These are phyloP conservation scores for Penicillium ochrochloron DNA, from an alignment of 495 filamentous ascomycete genomes.

Conservation along the genomic window DNA sequence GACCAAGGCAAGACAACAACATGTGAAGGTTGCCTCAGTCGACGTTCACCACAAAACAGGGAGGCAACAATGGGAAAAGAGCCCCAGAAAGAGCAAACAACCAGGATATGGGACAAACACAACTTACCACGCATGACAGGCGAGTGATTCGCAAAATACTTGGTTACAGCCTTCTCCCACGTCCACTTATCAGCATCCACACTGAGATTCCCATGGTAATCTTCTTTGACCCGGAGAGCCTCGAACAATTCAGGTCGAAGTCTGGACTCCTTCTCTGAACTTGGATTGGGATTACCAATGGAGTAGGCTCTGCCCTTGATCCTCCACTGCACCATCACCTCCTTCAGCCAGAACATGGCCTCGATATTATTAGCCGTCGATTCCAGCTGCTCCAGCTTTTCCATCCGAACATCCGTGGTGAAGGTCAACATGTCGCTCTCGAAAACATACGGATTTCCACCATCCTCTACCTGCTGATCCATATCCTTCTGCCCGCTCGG, in stretches of 20 bases:
- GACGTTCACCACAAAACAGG: background rate
- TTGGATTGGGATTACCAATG: conserved; percentile 64
- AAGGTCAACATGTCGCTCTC: conserved; percentile 78
- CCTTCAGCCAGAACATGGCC: conserved; percentile 80
- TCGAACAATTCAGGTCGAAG: conserved; percentile 52
- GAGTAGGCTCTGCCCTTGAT: conserved; percentile 76
- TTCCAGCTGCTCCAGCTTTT: conserved; percentile 71
- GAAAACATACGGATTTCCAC: conserved; percentile 66
- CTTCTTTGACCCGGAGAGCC: conserved; percentile 33
- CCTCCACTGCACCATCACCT: conserved; percentile 79
- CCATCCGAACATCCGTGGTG: conserved; percentile 87
- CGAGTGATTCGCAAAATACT: conserved; percentile 84
- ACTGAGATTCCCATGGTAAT: conserved; percentile 29
- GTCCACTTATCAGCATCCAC: conserved; percentile 53
- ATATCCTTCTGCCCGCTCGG: conserved; percentile 63
- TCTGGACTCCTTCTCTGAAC: conserved; percentile 41
- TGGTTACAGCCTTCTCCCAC: conserved; percentile 77
- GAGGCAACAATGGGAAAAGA: background rate
- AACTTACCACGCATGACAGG: conserved; percentile 71
- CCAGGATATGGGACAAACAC: background rate
- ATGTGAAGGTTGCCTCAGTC: background rate
- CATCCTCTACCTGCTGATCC: conserved; percentile 55
- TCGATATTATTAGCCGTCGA: conserved; percentile 68
- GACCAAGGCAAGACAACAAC: background rate
- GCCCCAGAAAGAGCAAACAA: conserved; percentile 8